Percentiles rank a stretch among this genome's conserved stretches.
Evolutionary conservation across 345 rosid genomes (phyloP).

Genomic region (Citrus mangshanensis): DNA sequence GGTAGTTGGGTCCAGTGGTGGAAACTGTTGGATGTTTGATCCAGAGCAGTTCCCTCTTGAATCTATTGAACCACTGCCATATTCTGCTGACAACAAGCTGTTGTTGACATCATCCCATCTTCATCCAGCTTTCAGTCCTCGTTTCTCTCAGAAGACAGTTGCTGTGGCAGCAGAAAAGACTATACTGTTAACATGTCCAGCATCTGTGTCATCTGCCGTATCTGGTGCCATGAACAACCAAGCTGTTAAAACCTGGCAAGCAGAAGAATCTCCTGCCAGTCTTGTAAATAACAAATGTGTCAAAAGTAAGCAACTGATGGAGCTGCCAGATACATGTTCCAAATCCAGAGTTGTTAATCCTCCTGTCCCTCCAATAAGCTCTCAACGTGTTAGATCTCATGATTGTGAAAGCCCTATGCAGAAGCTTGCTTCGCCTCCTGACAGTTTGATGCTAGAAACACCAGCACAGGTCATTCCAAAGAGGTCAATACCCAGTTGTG

Average conservation of each 20-base stretch:
- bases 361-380: not conserved
- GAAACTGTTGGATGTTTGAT: not conserved
- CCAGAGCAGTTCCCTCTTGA: constrained; percentile 11
- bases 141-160: constrained; percentile 31
- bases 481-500: constrained; percentile 31
- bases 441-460: constrained; percentile 28
- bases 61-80: constrained; percentile 5
- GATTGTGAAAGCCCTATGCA: constrained; percentile 32
- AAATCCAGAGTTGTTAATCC: not conserved
- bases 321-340: constrained; percentile 10
- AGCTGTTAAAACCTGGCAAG: not conserved
- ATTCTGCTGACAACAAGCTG: constrained; percentile 13
- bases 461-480: constrained; percentile 47
- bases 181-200: constrained; percentile 10
- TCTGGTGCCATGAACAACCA: constrained; percentile 12
- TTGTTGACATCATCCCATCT: constrained; percentile 17
- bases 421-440: constrained; percentile 22
- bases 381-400: constrained; percentile 5
- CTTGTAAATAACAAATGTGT: constrained; percentile 4
- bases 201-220: constrained; percentile 1
- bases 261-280: constrained; percentile 5
- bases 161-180: constrained; percentile 17
- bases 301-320: constrained; percentile 18
- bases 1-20: constrained; percentile 1
- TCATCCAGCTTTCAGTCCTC: constrained; percentile 21